Conservation (phyloP, 2,329 filamentous ascomycete genomes). For the Xylaria sp. region DNA sequence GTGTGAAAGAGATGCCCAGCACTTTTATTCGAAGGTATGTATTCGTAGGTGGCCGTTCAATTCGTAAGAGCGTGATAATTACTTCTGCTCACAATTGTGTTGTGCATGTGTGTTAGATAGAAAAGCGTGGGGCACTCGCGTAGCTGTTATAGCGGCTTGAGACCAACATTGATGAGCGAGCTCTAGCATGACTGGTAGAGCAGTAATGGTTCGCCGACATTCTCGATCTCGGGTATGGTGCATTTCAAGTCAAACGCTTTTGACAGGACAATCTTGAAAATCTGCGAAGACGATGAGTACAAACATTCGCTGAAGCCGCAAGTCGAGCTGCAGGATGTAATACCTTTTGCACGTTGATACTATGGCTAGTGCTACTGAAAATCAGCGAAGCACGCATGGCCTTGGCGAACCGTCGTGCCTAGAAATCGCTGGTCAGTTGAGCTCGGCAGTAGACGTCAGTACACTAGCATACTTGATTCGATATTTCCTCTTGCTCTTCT, state of each 20-base stretch:
- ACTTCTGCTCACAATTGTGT: slow-evolving; percentile 10
- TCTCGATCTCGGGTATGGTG: slow-evolving; percentile 98
- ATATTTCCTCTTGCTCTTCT: slow-evolving; percentile 98
- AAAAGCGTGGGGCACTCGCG: slow-evolving; percentile 2
- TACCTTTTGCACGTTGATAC: slow-evolving; percentile 99
- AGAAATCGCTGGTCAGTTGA: slow-evolving; percentile 38
- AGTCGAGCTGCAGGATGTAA: slow-evolving; percentile 31
- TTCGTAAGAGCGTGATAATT: slow-evolving; percentile 34
- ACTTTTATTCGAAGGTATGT: slow-evolving; percentile 19
- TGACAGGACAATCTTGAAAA: slow-evolving; percentile 99
- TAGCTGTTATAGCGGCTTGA: slow-evolving; percentile 12
- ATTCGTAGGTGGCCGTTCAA: slow-evolving; percentile 37
- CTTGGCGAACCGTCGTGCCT: slow-evolving; percentile 96
- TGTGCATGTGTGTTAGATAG: background rate
- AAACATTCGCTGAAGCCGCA: background rate
- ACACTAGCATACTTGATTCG: slow-evolving; percentile 76
- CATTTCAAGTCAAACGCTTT: slow-evolving; percentile 99
- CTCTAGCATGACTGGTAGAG: slow-evolving; percentile 78
- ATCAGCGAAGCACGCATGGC: slow-evolving; percentile 98
- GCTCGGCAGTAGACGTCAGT: background rate
- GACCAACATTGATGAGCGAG: slow-evolving; percentile 1
- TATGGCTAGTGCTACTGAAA: slow-evolving; percentile 98
- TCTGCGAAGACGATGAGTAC: slow-evolving; percentile 65
- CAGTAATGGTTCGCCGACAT: slow-evolving; percentile 93
- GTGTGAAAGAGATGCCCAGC: slow-evolving; percentile 11